Conservation (phyloP, 768 basidiomycete species). For the Hysterangium stoloniferum region DNA sequence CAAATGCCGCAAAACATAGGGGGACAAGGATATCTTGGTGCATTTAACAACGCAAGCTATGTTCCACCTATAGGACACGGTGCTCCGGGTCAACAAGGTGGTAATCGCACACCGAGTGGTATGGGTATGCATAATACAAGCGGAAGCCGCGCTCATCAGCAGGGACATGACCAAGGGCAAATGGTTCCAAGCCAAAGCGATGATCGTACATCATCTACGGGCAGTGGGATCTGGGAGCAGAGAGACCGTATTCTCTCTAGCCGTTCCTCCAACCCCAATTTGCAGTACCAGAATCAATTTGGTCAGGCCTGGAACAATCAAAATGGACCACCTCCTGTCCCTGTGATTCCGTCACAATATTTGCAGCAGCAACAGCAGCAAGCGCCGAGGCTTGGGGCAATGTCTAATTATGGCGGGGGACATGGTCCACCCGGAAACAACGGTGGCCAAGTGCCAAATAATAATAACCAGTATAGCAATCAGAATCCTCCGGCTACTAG, state of each 20-base stretch:
- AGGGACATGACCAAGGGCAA: background rate
- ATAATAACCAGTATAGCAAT: no score
- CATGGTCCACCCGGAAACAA: constrained; percentile 21
- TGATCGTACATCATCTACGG: constrained; percentile 20
- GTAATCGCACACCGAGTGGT: background rate
- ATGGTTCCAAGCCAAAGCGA: constrained; percentile 10
- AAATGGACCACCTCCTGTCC: constrained; percentile 44
- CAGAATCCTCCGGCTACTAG: constrained; percentile 29
- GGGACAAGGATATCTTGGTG: constrained; percentile 34
- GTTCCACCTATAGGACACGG: constrained; percentile 37
- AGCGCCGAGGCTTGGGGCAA: constrained; percentile 32
- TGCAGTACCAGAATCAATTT: constrained; percentile 41
- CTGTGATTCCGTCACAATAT: constrained; percentile 67
- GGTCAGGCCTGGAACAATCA: constrained; percentile 19
- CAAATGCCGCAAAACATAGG: constrained; percentile 7
- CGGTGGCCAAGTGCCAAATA: constrained; percentile 30
- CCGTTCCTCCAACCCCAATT: constrained; percentile 61
- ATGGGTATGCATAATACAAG: background rate
- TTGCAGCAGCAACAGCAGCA: constrained; percentile 40
- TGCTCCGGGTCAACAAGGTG: constrained; percentile 25
- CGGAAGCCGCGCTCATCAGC: background rate
- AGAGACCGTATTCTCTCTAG: constrained; percentile 50
- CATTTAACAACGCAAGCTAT: constrained; percentile 43
- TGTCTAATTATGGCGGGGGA: constrained; percentile 27
- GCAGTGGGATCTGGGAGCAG: constrained; percentile 59